Evolutionary conservation across 1,284 basidiomycete genomes (phyloP).

Genomic region (Rugosomyces carneus): DNA sequence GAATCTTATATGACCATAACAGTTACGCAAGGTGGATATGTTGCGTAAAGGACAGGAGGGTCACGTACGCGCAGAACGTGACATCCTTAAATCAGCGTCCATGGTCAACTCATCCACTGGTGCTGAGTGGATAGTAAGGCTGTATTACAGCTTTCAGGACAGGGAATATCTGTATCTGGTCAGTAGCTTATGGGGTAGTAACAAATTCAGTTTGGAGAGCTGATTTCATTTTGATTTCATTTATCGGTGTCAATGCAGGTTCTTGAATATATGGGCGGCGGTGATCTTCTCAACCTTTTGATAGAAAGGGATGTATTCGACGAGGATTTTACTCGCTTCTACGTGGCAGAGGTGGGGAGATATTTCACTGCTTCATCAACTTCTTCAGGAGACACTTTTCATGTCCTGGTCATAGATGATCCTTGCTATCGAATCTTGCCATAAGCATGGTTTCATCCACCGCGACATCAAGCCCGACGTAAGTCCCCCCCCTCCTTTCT

Average conservation of each 20-base stretch:
- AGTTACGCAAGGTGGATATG: slow-evolving; percentile 96
- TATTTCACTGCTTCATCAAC: slow-evolving; percentile 11
- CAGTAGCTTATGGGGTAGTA: slow-evolving; percentile 24
- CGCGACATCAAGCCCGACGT: slow-evolving; percentile 95
- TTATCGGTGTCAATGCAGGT: slow-evolving; percentile 48
- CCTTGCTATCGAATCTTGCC: slow-evolving; percentile 91
- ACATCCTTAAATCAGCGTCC: slow-evolving; percentile 79
- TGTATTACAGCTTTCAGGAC: slow-evolving; percentile 92
- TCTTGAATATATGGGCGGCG: slow-evolving; percentile 92
- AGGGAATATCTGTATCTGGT: slow-evolving; percentile 91
- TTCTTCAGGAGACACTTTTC: slow-evolving; percentile 13
- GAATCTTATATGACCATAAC: slow-evolving; percentile 15
- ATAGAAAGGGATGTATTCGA: slow-evolving; percentile 93
- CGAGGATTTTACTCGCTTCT: slow-evolving; percentile 92
- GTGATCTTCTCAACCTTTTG: slow-evolving; percentile 91
- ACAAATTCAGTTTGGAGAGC: slow-evolving; percentile 19
- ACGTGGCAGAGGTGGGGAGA: slow-evolving; percentile 77
- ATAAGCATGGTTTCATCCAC: slow-evolving; percentile 94
- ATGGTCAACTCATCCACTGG: slow-evolving; percentile 62
- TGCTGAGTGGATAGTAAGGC: slow-evolving; percentile 89
- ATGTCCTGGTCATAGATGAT: slow-evolving; percentile 66
- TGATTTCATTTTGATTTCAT: slow-evolving; percentile 56
- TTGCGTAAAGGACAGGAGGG: slow-evolving; percentile 97
- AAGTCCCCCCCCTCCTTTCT: too few relatives aligned
- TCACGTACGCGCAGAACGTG: slow-evolving; percentile 87